phyloP scores from a whole-genome alignment of 2,329 filamentous ascomycete species.

The Proliferodiscus dingleyae region DNA sequence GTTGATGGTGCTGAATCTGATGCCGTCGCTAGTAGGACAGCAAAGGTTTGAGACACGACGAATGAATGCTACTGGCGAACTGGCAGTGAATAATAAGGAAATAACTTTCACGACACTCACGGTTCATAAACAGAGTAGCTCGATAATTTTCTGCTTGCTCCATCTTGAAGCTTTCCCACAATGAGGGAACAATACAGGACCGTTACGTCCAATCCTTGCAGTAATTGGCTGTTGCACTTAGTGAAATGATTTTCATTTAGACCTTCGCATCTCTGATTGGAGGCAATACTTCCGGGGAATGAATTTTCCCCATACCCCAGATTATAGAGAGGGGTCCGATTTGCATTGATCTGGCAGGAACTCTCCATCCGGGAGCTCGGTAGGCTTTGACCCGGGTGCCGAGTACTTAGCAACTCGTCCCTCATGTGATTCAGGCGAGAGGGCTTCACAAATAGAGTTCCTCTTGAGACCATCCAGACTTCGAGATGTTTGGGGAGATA shows the following conservation, averaged over 20 bases:
- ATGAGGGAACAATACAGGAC: not conserved
- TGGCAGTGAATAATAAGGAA: no score
- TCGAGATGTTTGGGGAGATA: no score
- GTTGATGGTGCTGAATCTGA: no score
- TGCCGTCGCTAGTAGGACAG: not conserved
- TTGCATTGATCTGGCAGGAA: conserved; percentile 3
- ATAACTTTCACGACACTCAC: no score
- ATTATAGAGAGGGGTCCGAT: conserved; percentile 7
- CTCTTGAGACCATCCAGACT: no score
- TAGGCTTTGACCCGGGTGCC: not conserved
- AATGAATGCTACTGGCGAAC: not conserved
- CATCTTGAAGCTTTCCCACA: not conserved
- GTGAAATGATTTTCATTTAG: not conserved
- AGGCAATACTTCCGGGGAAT: conserved; percentile 14
- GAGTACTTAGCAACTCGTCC: not conserved
- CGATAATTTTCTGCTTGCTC: not conserved
- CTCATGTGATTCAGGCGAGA: no score
- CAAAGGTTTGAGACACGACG: not conserved
- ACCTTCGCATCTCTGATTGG: conserved; percentile 12
- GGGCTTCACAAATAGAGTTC: no score
- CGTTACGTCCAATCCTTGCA: not conserved
- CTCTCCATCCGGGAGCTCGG: not conserved
- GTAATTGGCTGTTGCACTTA: not conserved
- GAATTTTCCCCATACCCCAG: conserved; percentile 5
- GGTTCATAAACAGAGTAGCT: not conserved